Base-by-base conservation (phyloP, 129 eudicot species). In the Helichrysum umbraculigerum region DNA sequence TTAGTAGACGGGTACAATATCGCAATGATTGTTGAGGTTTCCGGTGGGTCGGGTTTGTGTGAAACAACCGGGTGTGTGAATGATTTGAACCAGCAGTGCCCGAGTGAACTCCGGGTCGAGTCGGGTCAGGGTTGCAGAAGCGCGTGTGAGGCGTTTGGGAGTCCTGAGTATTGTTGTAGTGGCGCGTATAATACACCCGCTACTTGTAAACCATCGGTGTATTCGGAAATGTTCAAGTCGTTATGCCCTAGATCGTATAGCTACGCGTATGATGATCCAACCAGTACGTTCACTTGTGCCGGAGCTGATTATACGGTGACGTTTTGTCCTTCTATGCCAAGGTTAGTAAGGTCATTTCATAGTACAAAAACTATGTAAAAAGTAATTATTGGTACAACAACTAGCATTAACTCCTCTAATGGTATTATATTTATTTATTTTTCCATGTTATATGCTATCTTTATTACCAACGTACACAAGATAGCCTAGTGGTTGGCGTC, bases 111-210 rank as follows among this genome's bases (percentile, higher is more conserved):
- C 57, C 71, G 86, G 70, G 85, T 72, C 4, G 92, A 87, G 39
- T 88, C 86, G 6, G 98, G 98, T 0, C 82, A 81, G 72, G 98
- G 95, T 32, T 93, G 98, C 71, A 88, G 76, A 82, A 93, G 98
- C 86, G 98, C 98, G 83, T 93, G 98, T 73, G 98, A 87, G 69
- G 98, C 98, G 62, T 93, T 93, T 76, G 86, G 89, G 76, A 85
- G 82, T 7, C 87, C 92, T 12, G 92, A 88, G 68, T 90, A 93
- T 29, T 93, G 98, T 59, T 93, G 98, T n/a, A 93, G 98, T 67
- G 98, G 98, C 79, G 92, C 90, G 87, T 93, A 88, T 22, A 89
- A 83, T 69, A 73, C 98, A 75, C 98, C 98, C 16, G 87, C 95
- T 54, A 59, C 97, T 1, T 93, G 98, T 75, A 81, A 87, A 75